Conservation (phyloP, 2,329 filamentous ascomycete species). For the Trichoderma sp. region DNA sequence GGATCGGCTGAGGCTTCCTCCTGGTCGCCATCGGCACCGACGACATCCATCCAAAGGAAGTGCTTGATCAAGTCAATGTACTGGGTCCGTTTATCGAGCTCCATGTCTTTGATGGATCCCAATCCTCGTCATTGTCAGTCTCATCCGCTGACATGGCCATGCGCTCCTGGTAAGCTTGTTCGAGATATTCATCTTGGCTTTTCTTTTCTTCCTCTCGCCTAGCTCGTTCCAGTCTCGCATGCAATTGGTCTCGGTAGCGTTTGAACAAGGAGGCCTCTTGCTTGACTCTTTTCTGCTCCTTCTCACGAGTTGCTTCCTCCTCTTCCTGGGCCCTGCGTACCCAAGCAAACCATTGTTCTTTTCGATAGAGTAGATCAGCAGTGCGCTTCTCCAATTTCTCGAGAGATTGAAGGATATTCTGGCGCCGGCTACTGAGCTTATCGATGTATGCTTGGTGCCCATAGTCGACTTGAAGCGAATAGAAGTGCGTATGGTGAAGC, state of each 20-base stretch:
- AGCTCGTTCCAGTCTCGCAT: conserved; percentile 27
- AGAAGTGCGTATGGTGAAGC: conserved; percentile 18
- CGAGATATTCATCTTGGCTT: conserved; percentile 35
- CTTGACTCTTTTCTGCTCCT: conserved; percentile 16
- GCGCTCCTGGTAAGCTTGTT: conserved; percentile 32
- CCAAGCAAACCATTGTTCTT: conserved; percentile 20
- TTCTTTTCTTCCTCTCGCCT: conserved; percentile 33
- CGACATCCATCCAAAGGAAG: conserved; percentile 34
- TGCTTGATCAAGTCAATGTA: conserved; percentile 36
- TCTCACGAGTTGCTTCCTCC: conserved; percentile 10
- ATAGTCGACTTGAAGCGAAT: conserved; percentile 3
- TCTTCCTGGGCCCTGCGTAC: conserved; percentile 7
- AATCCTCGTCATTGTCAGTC: conserved; percentile 30
- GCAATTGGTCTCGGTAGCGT: conserved; percentile 32
- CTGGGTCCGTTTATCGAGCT: conserved; percentile 30
- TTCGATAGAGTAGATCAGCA: not conserved
- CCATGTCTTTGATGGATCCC: conserved; percentile 35
- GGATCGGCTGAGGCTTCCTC: not conserved
- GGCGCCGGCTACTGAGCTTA: conserved; percentile 14
- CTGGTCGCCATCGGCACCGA: not conserved
- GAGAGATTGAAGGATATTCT: conserved; percentile 6
- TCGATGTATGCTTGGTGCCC: conserved; percentile 13
- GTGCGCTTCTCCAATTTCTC: conserved; percentile 7
- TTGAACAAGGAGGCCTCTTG: conserved; percentile 35
- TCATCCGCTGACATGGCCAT: conserved; percentile 29